Evolutionary conservation across 345 rosid species (phyloP), one percentile per base, ranked within the genome.

Genomic region (Dovyalis caffra): DNA sequence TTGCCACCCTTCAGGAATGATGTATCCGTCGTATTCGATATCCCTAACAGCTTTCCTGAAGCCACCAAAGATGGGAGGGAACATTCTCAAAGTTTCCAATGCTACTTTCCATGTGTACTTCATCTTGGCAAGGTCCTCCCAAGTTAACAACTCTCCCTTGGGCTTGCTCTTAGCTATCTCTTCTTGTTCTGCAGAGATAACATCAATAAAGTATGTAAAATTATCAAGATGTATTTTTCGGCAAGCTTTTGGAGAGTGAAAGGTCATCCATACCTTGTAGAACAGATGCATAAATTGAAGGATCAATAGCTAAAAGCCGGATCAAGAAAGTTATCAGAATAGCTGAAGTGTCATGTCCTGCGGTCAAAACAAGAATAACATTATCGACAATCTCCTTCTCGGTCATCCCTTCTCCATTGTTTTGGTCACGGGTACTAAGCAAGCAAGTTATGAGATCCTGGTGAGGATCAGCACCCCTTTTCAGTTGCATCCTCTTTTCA

Each of bases 41-140:
- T 87, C 90, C 72, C 71, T 83, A 32, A 83, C 35, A 35, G 86
- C 83, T 70, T 61, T 79, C 73, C 88, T 80, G 73, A 87, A 84
- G 62, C 88, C 85, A 49, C 86, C 88, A 58, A 88, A 88, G 74
- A 87, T 1, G 0, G 94, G 87, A 25, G 90, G 84, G 38, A 67
- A 9, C 68, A 83, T 68, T 71, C 94, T 82, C 61, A 85, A 73
- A 25, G 45, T 11, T 40, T 90, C 94, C 86, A 78, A 26, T 5
- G 88, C 89, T 33, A 88, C 90, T 78, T 82, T 88, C 89, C 91
- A 88, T 66, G 89, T 83, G 82, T 84, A 86, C 73, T 90, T 84
- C 94, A 88, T 88, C 83, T 69, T 87, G 69, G 78, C 72, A 35
- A 87, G 86, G 51, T 90, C 86, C 68, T 88, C 86, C 91, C 91